A percentile compares a stretch with the other conserved stretches of the same genome.
Evolutionary conservation across 345 rosid species (phyloP).

Genomic region (Hypericum androsaemum): DNA sequence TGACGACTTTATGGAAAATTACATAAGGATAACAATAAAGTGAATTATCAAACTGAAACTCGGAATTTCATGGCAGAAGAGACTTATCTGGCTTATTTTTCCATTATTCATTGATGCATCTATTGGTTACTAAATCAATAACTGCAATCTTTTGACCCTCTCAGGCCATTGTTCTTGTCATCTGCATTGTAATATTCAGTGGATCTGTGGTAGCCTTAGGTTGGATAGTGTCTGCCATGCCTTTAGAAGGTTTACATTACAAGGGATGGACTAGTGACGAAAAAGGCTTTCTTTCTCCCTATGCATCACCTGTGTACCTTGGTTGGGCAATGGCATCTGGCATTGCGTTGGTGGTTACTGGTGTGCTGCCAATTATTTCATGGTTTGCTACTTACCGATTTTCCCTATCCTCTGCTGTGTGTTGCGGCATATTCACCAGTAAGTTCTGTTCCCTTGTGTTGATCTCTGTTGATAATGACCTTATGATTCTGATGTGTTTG

Average conservation of each 20-base stretch:
- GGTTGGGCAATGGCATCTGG: slow-evolving; percentile 99
- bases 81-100: no score
- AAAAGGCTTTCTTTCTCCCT: slow-evolving; percentile 60
- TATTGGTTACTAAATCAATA: background rate
- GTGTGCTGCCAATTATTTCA: slow-evolving; percentile 86
- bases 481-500: background rate
- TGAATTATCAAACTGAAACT: no score
- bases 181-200: slow-evolving; percentile 52
- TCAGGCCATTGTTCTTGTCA: slow-evolving; percentile 67
- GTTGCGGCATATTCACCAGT: slow-evolving; percentile 81
- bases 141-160: slow-evolving; percentile 6
- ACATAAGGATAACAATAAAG: no score
- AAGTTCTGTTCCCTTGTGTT: slow-evolving; percentile 15
- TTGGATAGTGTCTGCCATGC: slow-evolving; percentile 76
- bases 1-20: background rate
- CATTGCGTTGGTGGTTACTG: slow-evolving; percentile 81
- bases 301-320: slow-evolving; percentile 77
- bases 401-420: slow-evolving; percentile 78
- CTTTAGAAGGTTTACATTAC: slow-evolving; percentile 68
- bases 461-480: background rate
- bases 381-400: slow-evolving; percentile 97
- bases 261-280: slow-evolving; percentile 59
- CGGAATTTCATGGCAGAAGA: no score
- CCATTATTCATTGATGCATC: no score
- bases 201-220: slow-evolving; percentile 80